Percentiles rank a stretch among this genome's conserved stretches.
Evolutionary conservation across 2,329 filamentous ascomycete species (phyloP).

Genomic region (Ceratocystis smalleyi): DNA sequence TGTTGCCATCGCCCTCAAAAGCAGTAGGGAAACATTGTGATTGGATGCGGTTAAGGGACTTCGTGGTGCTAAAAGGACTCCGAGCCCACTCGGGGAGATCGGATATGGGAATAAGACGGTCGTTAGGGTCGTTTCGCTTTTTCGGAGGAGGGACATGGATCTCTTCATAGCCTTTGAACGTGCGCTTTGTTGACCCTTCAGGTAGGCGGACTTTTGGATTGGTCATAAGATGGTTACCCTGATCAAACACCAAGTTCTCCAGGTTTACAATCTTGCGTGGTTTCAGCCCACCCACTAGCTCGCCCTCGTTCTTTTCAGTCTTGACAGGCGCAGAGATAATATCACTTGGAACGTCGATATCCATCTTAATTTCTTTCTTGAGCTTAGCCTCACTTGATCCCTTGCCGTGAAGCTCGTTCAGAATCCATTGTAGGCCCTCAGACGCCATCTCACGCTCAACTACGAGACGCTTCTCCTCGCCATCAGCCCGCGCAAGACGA

Average conservation of each 20-base stretch:
- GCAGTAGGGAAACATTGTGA: constrained; percentile 83
- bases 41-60: constrained; percentile 87
- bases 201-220: constrained; percentile 89
- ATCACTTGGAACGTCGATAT: constrained; percentile 57
- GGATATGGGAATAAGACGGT: constrained; percentile 66
- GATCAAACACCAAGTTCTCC: constrained; percentile 91
- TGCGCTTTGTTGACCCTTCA: constrained; percentile 84
- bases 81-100: constrained; percentile 89
- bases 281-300: constrained; percentile 66
- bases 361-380: constrained; percentile 82
- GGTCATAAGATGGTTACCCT: constrained; percentile 99
- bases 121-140: constrained; percentile 63
- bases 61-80: constrained; percentile 67
- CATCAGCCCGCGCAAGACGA: constrained; percentile 65
- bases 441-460: constrained; percentile 86
- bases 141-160: constrained; percentile 93
- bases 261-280: constrained; percentile 81
- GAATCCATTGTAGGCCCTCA: constrained; percentile 68
- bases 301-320: constrained; percentile 46
- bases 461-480: constrained; percentile 56
- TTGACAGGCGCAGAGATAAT: constrained; percentile 33
- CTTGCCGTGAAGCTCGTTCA: constrained; percentile 76
- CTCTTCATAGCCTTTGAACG: constrained; percentile 96
- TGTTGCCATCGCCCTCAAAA: constrained; percentile 87
- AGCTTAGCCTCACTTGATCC: constrained; percentile 43